Base-by-base conservation (phyloP, 306 rosid genomes). In the Vigna reflexopilosa region DNA sequence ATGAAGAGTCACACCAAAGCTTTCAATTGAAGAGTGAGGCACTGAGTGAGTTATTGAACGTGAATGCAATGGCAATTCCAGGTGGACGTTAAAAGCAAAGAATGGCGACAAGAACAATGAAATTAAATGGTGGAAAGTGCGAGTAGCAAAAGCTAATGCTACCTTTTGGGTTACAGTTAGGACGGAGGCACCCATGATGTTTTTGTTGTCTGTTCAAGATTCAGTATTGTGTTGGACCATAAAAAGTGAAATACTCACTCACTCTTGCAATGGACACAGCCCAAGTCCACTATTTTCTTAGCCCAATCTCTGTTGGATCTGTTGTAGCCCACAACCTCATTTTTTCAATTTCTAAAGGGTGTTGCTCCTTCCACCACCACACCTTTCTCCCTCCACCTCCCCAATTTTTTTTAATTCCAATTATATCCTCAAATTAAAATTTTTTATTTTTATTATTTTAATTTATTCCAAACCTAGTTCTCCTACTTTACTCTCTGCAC, bases 161-260 rank as follows among this genome's bases (percentile, higher is more conserved):
- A 40, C 57, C 0, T 32, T 71, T 71, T 54, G 14, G 3, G 66
- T 56, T 57, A 40, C 40, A 57, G 55, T 56, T 40, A 5, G 59
- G 79, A 38, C 79, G 79, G 79, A 75, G 58, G 14, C 28, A 45
- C 49, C 79, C 58, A 74, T 36, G 70, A 42, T 42, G 45, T 40
- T 40, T 42, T 42, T 54, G 26, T 49, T 15, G 16, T 51, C 3
- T 52, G 48, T 52, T 28, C 65, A 58, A 26, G 5, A 14, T 34
- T 32, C 7, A 16, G 0, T 30, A 6, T 42, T 42, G 3, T 42
- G 10, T 42, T 42, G 47, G 13, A 42, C 47, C 47, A 42, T 22
- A 55, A 52, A 52, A 7, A 17, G 1, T 51, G 19, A 26, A 17
- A 2, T 30, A 30, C 5, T 30, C 34, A 30, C 32, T 30, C 34